Evolutionary conservation across 1,284 basidiomycete species (phyloP).

Genomic region (Ustilago loliicola): DNA sequence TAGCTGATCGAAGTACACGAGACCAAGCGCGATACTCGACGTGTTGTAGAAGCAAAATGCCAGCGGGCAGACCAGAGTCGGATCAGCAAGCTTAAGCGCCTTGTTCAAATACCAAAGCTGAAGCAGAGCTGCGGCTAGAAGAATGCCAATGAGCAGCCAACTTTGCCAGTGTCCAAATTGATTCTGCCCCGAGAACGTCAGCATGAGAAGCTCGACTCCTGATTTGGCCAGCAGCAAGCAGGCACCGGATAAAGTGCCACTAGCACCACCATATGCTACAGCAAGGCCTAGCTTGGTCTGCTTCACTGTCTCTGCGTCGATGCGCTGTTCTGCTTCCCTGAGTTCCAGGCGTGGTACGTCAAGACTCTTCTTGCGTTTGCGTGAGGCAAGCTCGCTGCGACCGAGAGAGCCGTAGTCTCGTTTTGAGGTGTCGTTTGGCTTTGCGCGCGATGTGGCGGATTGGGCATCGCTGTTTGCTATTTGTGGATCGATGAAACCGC

Average conservation of each 20-base stretch:
- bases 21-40: constrained; percentile 75
- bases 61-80: constrained; percentile 90
- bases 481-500: neutral
- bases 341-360: constrained; percentile 51
- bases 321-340: constrained; percentile 28
- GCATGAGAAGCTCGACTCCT: constrained; percentile 87
- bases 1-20: constrained; percentile 93
- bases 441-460: neutral
- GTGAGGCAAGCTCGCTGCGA: constrained; percentile 24
- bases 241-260: constrained; percentile 92
- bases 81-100: constrained; percentile 79
- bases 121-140: constrained; percentile 80
- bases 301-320: constrained; percentile 42
- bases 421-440: constrained; percentile 14
- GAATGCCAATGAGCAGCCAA: constrained; percentile 81
- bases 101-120: constrained; percentile 92
- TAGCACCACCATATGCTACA: constrained; percentile 88
- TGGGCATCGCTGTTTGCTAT: neutral
- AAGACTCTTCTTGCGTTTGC: constrained; percentile 36
- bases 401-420: constrained; percentile 46
- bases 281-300: constrained; percentile 79
- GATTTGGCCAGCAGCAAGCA: constrained; percentile 94
- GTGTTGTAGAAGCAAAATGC: constrained; percentile 97
- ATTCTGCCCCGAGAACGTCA: constrained; percentile 80
- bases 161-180: constrained; percentile 87